These are phyloP conservation scores for Gardenia jasminoides DNA, from an alignment of 257 asterid genomes.

Conservation along the genomic window DNA sequence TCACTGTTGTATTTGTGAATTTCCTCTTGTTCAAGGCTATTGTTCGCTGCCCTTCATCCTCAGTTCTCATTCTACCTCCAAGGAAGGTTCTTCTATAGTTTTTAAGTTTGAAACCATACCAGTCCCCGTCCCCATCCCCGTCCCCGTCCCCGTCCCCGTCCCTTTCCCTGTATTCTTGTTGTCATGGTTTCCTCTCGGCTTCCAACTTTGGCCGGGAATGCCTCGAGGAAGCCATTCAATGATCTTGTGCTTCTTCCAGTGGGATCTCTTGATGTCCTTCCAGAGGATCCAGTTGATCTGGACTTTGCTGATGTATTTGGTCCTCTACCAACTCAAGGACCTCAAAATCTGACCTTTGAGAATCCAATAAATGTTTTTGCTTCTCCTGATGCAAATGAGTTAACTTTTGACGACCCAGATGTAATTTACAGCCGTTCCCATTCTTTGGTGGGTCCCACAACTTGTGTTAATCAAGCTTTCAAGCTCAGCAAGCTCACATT, in stretches of 20 bases:
- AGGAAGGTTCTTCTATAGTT: conserved; percentile 19
- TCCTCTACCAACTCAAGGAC: conserved; percentile 38
- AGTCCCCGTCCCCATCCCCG: neutral
- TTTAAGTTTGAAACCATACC: conserved; percentile 10
- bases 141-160: neutral
- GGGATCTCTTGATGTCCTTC: conserved; percentile 32
- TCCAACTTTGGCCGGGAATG: conserved; percentile 26
- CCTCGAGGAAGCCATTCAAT: conserved; percentile 34
- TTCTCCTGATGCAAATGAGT: conserved; percentile 33
- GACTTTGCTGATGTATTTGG: conserved; percentile 75
- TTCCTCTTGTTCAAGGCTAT: conserved; percentile 53
- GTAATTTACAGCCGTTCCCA: conserved; percentile 56
- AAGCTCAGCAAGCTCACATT: conserved; percentile 44
- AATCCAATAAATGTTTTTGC: conserved; percentile 20
- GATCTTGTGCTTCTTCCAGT: conserved; percentile 34
- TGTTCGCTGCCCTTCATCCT: conserved; percentile 43
- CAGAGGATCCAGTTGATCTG: conserved; percentile 44
- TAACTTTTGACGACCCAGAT: conserved; percentile 47
- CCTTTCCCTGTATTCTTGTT: conserved; percentile 10
- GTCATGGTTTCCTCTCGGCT: conserved; percentile 59
- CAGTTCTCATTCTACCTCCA: conserved; percentile 24
- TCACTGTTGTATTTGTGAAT: conserved; percentile 34
- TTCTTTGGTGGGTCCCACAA: conserved; percentile 67
- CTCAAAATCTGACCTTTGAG: conserved; percentile 32
- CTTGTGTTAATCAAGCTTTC: conserved; percentile 31